A percentile compares a stretch with the other conserved stretches of the same genome.
Conservation (phyloP, 768 basidiomycete genomes). For the Daedaleopsis nitida region DNA sequence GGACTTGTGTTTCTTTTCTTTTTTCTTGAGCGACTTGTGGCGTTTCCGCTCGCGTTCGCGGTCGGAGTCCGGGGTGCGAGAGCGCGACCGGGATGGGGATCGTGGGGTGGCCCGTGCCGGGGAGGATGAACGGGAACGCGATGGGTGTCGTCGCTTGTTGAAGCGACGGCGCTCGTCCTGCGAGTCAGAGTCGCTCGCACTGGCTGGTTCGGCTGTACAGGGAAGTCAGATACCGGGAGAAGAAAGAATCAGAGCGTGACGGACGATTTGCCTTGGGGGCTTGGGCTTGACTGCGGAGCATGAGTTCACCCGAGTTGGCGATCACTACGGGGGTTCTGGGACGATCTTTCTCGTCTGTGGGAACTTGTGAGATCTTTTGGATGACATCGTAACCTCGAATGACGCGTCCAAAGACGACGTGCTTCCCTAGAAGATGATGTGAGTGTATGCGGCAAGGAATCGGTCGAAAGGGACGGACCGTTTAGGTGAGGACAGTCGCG, state of each 20-base stretch:
- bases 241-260: background rate
- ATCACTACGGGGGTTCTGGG: slow-evolving; percentile 70
- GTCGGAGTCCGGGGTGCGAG: slow-evolving; percentile 8
- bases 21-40: slow-evolving; percentile 31
- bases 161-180: slow-evolving; percentile 18
- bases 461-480: slow-evolving; percentile 43
- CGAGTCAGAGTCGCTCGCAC: slow-evolving; percentile 15
- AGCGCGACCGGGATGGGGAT: slow-evolving; percentile 4
- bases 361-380: slow-evolving; percentile 58
- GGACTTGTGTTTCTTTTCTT: slow-evolving; percentile 8
- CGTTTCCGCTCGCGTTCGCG: slow-evolving; percentile 26
- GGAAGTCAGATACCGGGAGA: background rate
- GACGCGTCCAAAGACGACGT: slow-evolving; percentile 53
- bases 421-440: slow-evolving; percentile 47
- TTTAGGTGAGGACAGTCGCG: slow-evolving; percentile 73
- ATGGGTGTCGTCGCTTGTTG: slow-evolving; percentile 17
- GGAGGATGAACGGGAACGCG: background rate
- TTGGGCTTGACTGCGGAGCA: slow-evolving; percentile 52
- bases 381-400: slow-evolving; percentile 65
- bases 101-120: too few relatives aligned
- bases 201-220: slow-evolving; percentile 16
- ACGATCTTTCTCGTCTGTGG: slow-evolving; percentile 75
- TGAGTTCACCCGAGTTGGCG: slow-evolving; percentile 82
- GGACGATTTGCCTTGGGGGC: slow-evolving; percentile 23
- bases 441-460: background rate